A percentile compares a stretch with the other conserved stretches of the same genome.
These are phyloP conservation scores for Cinnamomum micranthum DNA, from an alignment of 164 flowering plant species.

Conservation along the genomic window DNA sequence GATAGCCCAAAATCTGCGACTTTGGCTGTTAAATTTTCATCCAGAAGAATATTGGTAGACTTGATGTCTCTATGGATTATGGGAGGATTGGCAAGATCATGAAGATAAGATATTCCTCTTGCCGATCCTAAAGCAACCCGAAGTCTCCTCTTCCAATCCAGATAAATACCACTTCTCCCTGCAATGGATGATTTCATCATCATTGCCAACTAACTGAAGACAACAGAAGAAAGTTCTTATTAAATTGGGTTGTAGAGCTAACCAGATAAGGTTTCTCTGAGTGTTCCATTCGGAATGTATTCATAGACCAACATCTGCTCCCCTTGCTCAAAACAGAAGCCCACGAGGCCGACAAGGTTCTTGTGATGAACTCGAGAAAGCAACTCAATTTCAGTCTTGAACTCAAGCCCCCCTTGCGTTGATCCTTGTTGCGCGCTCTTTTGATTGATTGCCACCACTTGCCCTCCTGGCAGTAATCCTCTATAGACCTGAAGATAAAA, in stretches of 20 bases:
- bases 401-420: conserved; percentile 65
- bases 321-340: conserved; percentile 73
- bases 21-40: conserved; percentile 34
- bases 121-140: conserved; percentile 38
- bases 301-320: conserved; percentile 75
- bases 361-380: conserved; percentile 78
- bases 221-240: background rate
- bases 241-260: conserved; percentile 6
- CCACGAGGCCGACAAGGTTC: conserved; percentile 63
- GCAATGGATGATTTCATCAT: conserved; percentile 6
- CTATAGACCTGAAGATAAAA: conserved; percentile 43
- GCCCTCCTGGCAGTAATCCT: conserved; percentile 50
- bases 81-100: conserved; percentile 43
- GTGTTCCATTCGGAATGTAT: conserved; percentile 58
- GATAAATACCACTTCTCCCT: conserved; percentile 32
- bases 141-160: conserved; percentile 41
- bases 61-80: conserved; percentile 44
- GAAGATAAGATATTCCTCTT: conserved; percentile 38
- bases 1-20: conserved; percentile 45
- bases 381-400: conserved; percentile 69
- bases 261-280: conserved; percentile 60
- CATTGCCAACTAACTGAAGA: background rate
- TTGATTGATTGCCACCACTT: conserved; percentile 58
- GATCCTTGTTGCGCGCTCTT: conserved; percentile 74
- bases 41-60: conserved; percentile 39